Conservation (phyloP, 2,329 filamentous ascomycete genomes). For the Pseudogymnoascus verrucosus region DNA sequence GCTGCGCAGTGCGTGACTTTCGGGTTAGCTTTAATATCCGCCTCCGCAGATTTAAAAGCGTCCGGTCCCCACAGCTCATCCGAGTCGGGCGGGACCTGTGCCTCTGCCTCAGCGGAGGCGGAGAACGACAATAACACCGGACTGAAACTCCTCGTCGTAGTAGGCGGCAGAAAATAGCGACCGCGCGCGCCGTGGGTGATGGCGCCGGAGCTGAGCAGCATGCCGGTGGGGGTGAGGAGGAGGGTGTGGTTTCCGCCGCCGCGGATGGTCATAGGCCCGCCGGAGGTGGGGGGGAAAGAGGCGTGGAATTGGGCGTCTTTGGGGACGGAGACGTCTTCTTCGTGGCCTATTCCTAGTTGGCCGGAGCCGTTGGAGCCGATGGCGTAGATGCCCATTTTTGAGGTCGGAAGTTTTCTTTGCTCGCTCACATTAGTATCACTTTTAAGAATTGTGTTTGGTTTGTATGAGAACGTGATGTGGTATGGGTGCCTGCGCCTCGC, state of each 20-base stretch:
- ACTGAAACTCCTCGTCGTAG: slow-evolving; percentile 12
- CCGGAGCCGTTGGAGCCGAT: slow-evolving; percentile 72
- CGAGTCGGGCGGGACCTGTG: too few species aligned
- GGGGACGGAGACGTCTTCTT: slow-evolving; percentile 61
- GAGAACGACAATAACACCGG: slow-evolving; percentile 14
- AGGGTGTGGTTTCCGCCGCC: slow-evolving; percentile 86
- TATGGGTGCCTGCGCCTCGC: neutral
- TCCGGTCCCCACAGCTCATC: too few species aligned
- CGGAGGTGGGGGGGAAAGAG: slow-evolving; percentile 30
- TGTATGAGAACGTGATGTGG: neutral
- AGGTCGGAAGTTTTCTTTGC: neutral
- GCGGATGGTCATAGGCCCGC: slow-evolving; percentile 25
- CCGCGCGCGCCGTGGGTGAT: slow-evolving; percentile 48
- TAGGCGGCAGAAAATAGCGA: slow-evolving; percentile 10
- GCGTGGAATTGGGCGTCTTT: slow-evolving; percentile 51
- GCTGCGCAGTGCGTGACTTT: slow-evolving; percentile 48
- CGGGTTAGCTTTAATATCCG: slow-evolving; percentile 14
- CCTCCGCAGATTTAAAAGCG: too few species aligned
- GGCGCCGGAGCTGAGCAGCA: slow-evolving; percentile 60
- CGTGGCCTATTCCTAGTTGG: slow-evolving; percentile 64
- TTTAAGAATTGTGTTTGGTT: neutral
- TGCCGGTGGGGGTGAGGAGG: slow-evolving; percentile 51
- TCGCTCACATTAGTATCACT: neutral
- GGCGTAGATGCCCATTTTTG: slow-evolving; percentile 51
- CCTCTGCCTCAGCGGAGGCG: too few species aligned